A percentile compares a stretch with the other conserved stretches of the same genome.
Conservation (phyloP, 495 filamentous ascomycete species). For the Talaromyces wortmannii region DNA sequence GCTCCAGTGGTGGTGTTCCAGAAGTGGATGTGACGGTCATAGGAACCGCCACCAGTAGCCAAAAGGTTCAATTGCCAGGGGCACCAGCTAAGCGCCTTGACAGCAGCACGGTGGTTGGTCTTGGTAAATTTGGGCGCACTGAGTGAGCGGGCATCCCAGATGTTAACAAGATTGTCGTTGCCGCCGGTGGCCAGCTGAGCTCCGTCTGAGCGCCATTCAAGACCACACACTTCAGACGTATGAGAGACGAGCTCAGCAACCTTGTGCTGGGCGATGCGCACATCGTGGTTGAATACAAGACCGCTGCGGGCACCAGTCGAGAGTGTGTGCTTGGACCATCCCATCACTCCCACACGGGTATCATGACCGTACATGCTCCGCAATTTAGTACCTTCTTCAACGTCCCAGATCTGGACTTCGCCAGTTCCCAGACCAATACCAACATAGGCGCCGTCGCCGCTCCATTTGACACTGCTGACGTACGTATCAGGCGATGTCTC, state of each 20-base stretch:
- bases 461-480: constrained; percentile 98
- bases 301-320: constrained; percentile 92
- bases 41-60: constrained; percentile 91
- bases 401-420: constrained; percentile 99
- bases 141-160: constrained; percentile 95
- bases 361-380: constrained; percentile 98
- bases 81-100: constrained; percentile 98
- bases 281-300: constrained; percentile 98
- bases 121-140: constrained; percentile 95
- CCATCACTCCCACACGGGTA: constrained; percentile 93
- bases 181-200: constrained; percentile 94
- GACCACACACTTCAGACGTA: constrained; percentile 93
- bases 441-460: constrained; percentile 92
- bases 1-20: constrained; percentile 98
- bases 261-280: constrained; percentile 96
- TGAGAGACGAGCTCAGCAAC: constrained; percentile 93
- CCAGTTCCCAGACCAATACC: constrained; percentile 90
- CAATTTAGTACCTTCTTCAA: constrained; percentile 88
- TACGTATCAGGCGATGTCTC: constrained; percentile 89
- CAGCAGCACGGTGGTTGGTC: constrained; percentile 97
- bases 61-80: constrained; percentile 97
- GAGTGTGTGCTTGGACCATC: constrained; percentile 96
- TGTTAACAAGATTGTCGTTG: constrained; percentile 97
- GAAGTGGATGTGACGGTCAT: constrained; percentile 98
- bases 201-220: constrained; percentile 95